Conservation (phyloP, 2,329 filamentous ascomycete species). For the Blumeria hordei region DNA sequence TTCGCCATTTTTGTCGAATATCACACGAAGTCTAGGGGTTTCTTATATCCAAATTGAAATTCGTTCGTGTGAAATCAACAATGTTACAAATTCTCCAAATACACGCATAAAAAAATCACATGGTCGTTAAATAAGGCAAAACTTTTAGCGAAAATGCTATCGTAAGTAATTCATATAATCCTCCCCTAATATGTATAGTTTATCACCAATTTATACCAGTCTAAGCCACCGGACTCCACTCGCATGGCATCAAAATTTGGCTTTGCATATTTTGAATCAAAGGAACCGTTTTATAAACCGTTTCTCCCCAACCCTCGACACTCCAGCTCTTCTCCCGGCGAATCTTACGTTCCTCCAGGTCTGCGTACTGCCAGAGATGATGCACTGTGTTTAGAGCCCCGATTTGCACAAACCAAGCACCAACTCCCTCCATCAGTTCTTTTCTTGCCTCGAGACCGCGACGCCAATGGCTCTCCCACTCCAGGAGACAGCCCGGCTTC, state of each 20-base stretch:
- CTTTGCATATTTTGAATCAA: conserved; percentile 95
- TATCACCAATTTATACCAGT: no score
- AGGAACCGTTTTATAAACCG: conserved; percentile 94
- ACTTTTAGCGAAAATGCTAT: no score
- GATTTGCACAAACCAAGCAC: conserved; percentile 97
- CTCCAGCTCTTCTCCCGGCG: conserved; percentile 88
- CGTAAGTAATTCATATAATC: no score
- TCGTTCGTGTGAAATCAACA: no score
- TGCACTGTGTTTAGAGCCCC: conserved; percentile 94
- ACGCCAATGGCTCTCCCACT: conserved; percentile 98
- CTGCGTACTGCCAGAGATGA: conserved; percentile 95
- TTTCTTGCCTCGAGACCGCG: conserved; percentile 71
- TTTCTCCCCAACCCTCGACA: conserved; percentile 86
- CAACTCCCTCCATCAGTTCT: conserved; percentile 96
- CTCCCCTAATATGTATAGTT: no score
- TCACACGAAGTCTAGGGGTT: no score
- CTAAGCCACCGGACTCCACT: conserved; percentile 70
- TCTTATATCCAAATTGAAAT: no score
- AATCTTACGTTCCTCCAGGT: conserved; percentile 77
- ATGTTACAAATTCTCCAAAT: no score
- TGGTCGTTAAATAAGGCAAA: no score
- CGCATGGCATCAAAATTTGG: conserved; percentile 76
- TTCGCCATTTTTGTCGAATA: no score
- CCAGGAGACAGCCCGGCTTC: conserved; percentile 80
- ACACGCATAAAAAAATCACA: no score